Evolutionary conservation across 78 protist genomes (phyloP).

Genomic region (Dictyostelium capitatum): DNA sequence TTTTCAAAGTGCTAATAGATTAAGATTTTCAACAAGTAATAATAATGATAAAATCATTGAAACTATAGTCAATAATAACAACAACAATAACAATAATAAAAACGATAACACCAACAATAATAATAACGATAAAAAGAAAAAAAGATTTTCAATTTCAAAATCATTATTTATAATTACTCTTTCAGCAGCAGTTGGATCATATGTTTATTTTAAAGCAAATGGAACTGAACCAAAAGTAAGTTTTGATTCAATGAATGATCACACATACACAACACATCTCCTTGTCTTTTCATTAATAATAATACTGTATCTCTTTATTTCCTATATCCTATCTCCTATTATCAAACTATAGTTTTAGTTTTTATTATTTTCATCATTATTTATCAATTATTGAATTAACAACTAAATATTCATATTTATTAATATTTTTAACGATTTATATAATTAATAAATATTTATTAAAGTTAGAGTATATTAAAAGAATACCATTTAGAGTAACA

Average conservation of each 20-base stretch:
- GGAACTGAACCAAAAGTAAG: slow-evolving; percentile 10
- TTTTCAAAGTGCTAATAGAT: neutral
- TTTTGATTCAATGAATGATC: neutral
- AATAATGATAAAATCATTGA: neutral
- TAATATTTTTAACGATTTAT: neutral
- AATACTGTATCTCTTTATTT: neutral
- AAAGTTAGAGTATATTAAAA: slow-evolving; percentile 54
- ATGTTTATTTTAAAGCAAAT: neutral
- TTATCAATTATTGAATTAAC: neutral
- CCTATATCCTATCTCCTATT: neutral
- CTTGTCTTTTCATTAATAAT: neutral
- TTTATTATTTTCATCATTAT: neutral
- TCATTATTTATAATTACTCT: neutral
- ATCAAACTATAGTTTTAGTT: neutral
- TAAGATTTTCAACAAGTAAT: neutral
- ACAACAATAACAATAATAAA: neutral
- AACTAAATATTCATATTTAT: neutral
- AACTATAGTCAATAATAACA: neutral
- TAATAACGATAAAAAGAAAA: neutral
- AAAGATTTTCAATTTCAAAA: neutral
- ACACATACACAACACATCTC: neutral
- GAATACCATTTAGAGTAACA: slow-evolving; percentile 80
- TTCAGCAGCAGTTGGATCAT: neutral
- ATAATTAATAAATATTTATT: neutral
- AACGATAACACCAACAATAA: neutral